These are phyloP conservation scores for Picocystis sp. DNA, from an alignment of 163 green algal species.

Conservation along the genomic window DNA sequence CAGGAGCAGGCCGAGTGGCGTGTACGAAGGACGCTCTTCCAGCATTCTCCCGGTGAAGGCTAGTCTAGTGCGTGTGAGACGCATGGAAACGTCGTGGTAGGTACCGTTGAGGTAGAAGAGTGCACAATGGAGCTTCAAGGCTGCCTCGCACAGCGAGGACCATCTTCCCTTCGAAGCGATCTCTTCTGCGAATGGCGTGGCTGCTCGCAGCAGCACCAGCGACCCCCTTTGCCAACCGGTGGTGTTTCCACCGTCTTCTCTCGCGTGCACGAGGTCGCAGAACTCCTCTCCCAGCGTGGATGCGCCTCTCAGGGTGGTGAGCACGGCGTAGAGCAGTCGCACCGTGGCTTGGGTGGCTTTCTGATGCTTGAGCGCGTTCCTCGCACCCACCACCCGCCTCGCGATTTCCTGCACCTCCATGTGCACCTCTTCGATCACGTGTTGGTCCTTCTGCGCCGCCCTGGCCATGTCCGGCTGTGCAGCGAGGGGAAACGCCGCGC, in stretches of 20 bases:
- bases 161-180: no score
- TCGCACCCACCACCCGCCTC: background rate
- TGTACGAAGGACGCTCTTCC: no score
- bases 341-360: conserved; percentile 12
- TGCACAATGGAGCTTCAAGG: no score
- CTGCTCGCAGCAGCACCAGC: no score
- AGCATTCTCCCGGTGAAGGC: no score
- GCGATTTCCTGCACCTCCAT: background rate
- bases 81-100: no score
- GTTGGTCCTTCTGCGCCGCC: conserved; percentile 10
- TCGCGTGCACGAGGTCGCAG: conserved; percentile 15
- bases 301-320: conserved; percentile 17
- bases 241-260: background rate
- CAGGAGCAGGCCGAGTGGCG: no score
- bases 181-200: no score
- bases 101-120: no score
- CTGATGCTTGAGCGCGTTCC: background rate
- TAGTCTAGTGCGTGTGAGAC: no score
- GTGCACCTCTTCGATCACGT: background rate
- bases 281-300: conserved; percentile 31
- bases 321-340: conserved; percentile 14
- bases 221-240: background rate
- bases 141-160: no score
- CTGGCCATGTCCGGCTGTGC: conserved; percentile 9
- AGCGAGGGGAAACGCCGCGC: conserved; percentile 1